Evolutionary conservation across 2,329 filamentous ascomycete species (phyloP), one percentile per base, ranked within the genome.

Genomic region (Calonectria hongkongensis): DNA sequence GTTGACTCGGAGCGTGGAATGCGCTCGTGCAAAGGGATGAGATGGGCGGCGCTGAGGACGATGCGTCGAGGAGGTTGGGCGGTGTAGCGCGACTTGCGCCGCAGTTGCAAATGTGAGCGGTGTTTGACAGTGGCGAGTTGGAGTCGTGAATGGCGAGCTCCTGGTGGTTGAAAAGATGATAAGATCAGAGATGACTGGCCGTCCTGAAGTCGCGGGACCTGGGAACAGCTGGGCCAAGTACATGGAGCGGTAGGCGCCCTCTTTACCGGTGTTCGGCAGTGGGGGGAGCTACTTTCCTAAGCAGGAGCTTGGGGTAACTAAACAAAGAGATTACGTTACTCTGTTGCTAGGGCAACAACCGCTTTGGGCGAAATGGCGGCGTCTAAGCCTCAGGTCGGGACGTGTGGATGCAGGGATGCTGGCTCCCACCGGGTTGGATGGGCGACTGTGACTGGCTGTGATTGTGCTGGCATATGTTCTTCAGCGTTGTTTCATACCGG

Each of bases 1-100:
- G 62, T 70, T 75, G 74, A 71, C 73, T 75, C 74, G 71, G 71
- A 72, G 45, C 73, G 71, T 80, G 81, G 81, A 83, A 83, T 83
- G 82, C 69, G 69, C 73, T 63, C 58, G 48, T 73, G 68, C 73
- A 69, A 73, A 75, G 73, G 62, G 74, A 75, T 69, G 66, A 41
- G 70, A 39, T 47, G 63, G 67, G 64, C 43, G 60, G 66, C 68
- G n/a, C 12, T 41, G 41, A 60, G 10, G n/a, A 30, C 65, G 68
- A 71, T 66, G 54, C n/a, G 51, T 45, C 67, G 45, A 48, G 27
- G 58, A 68, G 64, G 58, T 73, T 39, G 65, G 39, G 56, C 41
- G 51, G 51, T 36, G 33, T 27, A 36, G 60, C 50, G 56, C 66
- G 68, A 79, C 75, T 69, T 70, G 50, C 72, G 78, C 75, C 75